Evolutionary conservation across 1,284 basidiomycete species (phyloP).

Genomic region (Pseudozyma hubeiensis): DNA sequence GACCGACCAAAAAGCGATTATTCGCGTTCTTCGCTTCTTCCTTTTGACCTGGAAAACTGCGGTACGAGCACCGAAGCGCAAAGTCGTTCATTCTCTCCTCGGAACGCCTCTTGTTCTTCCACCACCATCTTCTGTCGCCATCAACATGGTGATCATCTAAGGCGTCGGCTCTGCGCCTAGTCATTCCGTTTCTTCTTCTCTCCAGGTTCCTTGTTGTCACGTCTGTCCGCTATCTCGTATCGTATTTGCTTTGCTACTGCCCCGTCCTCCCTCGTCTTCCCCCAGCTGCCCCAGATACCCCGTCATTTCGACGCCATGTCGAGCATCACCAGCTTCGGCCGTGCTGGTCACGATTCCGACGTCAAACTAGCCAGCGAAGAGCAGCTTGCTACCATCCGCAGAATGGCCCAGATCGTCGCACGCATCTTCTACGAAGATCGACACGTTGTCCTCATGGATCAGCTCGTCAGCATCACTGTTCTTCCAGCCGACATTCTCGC

Average conservation of each 20-base stretch:
- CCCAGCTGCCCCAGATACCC: constrained; percentile 2
- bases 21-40: no score
- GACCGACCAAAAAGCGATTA: no score
- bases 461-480: constrained; percentile 87
- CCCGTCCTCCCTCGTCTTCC: not conserved
- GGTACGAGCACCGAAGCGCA: no score
- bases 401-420: constrained; percentile 88
- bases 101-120: not conserved
- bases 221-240: constrained; percentile 19
- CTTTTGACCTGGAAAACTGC: no score
- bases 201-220: constrained; percentile 13
- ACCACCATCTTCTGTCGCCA: constrained; percentile 15
- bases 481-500: constrained; percentile 92
- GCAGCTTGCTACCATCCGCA: constrained; percentile 59
- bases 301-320: constrained; percentile 18
- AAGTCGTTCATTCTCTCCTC: no score
- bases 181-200: not conserved
- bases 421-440: constrained; percentile 94
- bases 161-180: constrained; percentile 5
- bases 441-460: constrained; percentile 90
- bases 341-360: constrained; percentile 36
- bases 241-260: not conserved
- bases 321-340: constrained; percentile 27
- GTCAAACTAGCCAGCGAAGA: constrained; percentile 55
- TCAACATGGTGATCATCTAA: constrained; percentile 24